These are phyloP conservation scores for Penicillium expansum DNA, from an alignment of 2,329 filamentous ascomycete genomes.

Conservation along the genomic window DNA sequence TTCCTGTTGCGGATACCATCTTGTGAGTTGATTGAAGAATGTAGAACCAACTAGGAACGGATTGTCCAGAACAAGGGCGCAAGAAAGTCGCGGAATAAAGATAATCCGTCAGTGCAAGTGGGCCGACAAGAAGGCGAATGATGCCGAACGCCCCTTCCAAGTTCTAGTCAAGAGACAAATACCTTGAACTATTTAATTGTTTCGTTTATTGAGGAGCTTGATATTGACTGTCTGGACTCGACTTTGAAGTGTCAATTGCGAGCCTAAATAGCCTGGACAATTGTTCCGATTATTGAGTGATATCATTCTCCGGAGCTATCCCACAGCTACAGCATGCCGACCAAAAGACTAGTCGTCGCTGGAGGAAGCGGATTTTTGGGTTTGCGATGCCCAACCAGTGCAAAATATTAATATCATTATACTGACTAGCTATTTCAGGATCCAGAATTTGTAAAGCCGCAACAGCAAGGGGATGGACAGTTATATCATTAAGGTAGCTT, in stretches of 20 bases:
- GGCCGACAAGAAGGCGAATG: background rate
- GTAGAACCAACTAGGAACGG: background rate
- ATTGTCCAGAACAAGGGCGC: conserved; percentile 10
- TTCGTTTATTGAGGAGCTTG: background rate
- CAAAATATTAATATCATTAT: background rate
- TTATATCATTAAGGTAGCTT: conserved; percentile 81
- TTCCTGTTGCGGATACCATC: conserved; percentile 55
- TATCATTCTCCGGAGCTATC: conserved; percentile 13
- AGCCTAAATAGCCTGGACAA: conserved; percentile 8
- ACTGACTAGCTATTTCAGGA: conserved; percentile 42
- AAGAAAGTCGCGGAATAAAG: conserved; percentile 1
- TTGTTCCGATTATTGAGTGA: background rate
- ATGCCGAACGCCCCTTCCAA: conserved; percentile 1
- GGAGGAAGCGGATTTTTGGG: conserved; percentile 93
- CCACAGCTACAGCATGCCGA: conserved; percentile 45
- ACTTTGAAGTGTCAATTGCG: background rate
- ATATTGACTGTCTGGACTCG: background rate
- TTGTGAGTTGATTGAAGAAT: conserved; percentile 4
- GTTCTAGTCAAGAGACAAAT: background rate
- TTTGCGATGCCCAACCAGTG: conserved; percentile 30
- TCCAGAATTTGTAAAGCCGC: conserved; percentile 88
- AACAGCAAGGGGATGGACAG: conserved; percentile 80
- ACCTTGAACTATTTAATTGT: background rate
- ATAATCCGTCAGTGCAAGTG: conserved; percentile 1
- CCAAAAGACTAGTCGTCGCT: conserved; percentile 83